Evolutionary conservation across 352 stramenopile species (phyloP), one percentile per base, ranked within the genome.

Genomic region (Lagenidium sp.): DNA sequence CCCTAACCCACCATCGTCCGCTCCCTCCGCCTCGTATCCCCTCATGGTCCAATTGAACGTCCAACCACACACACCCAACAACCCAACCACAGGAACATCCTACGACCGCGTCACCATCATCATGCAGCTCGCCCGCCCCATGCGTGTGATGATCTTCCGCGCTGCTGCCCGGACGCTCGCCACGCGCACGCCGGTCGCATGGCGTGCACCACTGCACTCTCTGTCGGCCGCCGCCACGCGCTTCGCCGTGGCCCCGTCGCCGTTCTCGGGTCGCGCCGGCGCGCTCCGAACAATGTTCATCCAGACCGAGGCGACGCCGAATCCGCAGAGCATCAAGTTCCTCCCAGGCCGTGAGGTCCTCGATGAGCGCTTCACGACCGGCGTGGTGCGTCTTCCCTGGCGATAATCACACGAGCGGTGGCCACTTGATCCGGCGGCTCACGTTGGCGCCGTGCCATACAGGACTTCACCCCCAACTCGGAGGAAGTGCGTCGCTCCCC

Each of bases 261-360:
- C 53, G 19, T 61, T 61, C 34, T 35, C 21, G 8, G 36, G 19
- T 15, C 21, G 21, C 30, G 8, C 37, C 15, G 77, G 77, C 48
- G 57, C 86, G 26, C 28, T 74, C 51, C 60, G 91, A 65, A 65
- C 91, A 52, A 93, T 99, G 57, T 99, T 99, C 72, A 98, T 99
- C 63, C 90, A 99, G 76, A 98, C 95, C 29, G 94, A 97, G 60
- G 63, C 85, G 26, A 99, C 97, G 37, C 97, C 97, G 3, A 99
- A 99, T 71, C 96, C 97, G 36, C 84, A 95, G 63, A 96, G 82
- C 51, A 67, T 99, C 57, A 99, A 99, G 71, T 99, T 99, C 61
- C 57, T 99, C 18, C 96, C 96, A 4, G 89, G 87, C 20, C 71
- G 79, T 42, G 55, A 65, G 3, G 84, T 98, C 30, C 72, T 98